Conservation (phyloP, 2,329 filamentous ascomycete genomes). For the Mariannaea elegans region DNA sequence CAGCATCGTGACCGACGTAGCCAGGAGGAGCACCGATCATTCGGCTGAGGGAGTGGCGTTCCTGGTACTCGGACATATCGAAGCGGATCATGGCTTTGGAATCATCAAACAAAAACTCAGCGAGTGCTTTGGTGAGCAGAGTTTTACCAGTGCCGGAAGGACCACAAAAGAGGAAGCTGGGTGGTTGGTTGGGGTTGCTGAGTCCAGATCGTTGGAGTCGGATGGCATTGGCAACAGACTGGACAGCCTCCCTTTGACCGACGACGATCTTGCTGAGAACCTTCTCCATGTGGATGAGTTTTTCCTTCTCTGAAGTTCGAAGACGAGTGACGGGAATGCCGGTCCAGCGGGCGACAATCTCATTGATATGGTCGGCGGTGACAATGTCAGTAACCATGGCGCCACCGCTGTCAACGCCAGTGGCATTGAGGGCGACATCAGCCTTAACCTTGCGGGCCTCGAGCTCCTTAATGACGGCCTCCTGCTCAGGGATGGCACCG, state of each 20-base stretch:
- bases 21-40: slow-evolving; percentile 98
- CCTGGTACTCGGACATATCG: slow-evolving; percentile 99
- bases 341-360: slow-evolving; percentile 97
- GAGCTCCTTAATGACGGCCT: slow-evolving; percentile 79
- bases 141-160: slow-evolving; percentile 99
- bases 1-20: slow-evolving; percentile 95
- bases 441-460: slow-evolving; percentile 82
- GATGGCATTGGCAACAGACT: slow-evolving; percentile 94
- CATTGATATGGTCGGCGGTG: slow-evolving; percentile 97
- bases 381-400: slow-evolving; percentile 92
- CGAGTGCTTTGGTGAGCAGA: slow-evolving; percentile 92
- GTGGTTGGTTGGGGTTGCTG: slow-evolving; percentile 94
- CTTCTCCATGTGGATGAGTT: slow-evolving; percentile 96
- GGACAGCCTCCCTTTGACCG: slow-evolving; percentile 92
- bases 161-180: slow-evolving; percentile 98
- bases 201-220: slow-evolving; percentile 94
- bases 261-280: slow-evolving; percentile 85
- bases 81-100: slow-evolving; percentile 98
- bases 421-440: slow-evolving; percentile 73
- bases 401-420: slow-evolving; percentile 66
- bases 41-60: slow-evolving; percentile 91
- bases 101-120: slow-evolving; percentile 98
- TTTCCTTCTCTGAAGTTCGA: slow-evolving; percentile 96
- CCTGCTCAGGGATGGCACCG: slow-evolving; percentile 95
- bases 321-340: slow-evolving; percentile 95